Conservation (phyloP, 2,329 filamentous ascomycete genomes). For the Teratosphaeria epicoccoides region DNA sequence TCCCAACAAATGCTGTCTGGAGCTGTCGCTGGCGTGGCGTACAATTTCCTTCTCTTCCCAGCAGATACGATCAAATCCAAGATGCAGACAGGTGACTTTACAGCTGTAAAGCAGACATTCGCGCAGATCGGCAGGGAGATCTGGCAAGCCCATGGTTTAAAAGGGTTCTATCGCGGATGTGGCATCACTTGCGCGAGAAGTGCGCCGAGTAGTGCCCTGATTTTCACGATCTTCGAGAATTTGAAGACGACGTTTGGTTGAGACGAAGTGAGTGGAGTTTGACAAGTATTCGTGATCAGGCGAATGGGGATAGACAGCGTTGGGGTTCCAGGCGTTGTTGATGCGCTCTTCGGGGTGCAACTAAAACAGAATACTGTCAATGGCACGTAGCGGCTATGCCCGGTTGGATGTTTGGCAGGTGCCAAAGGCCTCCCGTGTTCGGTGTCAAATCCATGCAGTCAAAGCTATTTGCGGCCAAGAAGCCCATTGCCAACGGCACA, state of each 20-base stretch:
- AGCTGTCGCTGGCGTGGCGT: constrained; percentile 78
- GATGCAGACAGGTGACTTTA: constrained; percentile 74
- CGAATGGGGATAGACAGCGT: background rate
- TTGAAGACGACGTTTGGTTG: constrained; percentile 55
- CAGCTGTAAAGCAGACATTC: constrained; percentile 56
- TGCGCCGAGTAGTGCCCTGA: constrained; percentile 93
- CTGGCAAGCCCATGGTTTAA: constrained; percentile 74
- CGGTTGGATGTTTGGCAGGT: no score
- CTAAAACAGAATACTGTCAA: no score
- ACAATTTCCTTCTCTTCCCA: constrained; percentile 96
- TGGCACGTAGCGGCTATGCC: no score
- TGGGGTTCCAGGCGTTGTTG: background rate
- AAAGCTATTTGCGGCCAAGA: no score
- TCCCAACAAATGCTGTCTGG: constrained; percentile 84
- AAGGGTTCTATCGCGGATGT: constrained; percentile 83
- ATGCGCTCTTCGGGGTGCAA: background rate
- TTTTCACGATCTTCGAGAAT: constrained; percentile 90
- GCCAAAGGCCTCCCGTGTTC: no score
- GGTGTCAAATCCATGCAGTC: no score
- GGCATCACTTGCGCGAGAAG: constrained; percentile 83
- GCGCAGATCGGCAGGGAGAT: constrained; percentile 58
- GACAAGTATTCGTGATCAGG: background rate
- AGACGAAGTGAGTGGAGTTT: background rate
- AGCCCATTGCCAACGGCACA: no score
- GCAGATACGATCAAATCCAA: constrained; percentile 95